Evolutionary conservation across 306 rosid genomes (phyloP), one percentile per base, ranked within the genome.

Genomic region (Cicer cuneatum): DNA sequence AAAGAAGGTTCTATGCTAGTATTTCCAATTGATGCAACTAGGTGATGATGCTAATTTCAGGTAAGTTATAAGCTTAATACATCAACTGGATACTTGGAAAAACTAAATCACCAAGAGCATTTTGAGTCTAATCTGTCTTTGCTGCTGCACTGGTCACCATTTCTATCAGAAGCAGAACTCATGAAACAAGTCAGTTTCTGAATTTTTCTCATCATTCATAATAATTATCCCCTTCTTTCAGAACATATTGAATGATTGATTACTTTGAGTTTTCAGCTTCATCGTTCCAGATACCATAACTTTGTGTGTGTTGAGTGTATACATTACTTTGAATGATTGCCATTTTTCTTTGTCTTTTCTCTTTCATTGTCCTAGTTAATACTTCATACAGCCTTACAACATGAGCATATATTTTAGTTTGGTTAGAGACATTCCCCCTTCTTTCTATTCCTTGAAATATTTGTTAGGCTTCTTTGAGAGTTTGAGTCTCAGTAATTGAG

Each of bases 101-200:
- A 66, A 48, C 79, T 89, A 84, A 83, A 87, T 54, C 90, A 86
- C n/a, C 75, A 15, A 72, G 93, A 85, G 29, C 86, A 84, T 76
- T 89, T 81, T 60, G 37, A 12, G 73, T 67, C 89, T 49, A 93
- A 93, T 85, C 77, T 93, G 75, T 78, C 88, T 64, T 40, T 77
- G 74, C 65, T 93, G 72, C 71, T 93, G 83, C 79, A 69, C 29
- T 93, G 98, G 98, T 89, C 98, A 74, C 98, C 97, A 65, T 93
- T 81, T 83, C 78, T 81, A 24, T 84, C 96, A 9, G 97, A 93
- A 72, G 48, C 86, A 58, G 92, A 88, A 72, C 92, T 93, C 74
- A 68, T 89, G 79, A 60, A 88, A 63, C 97, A 89, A 77, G 98
- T 93, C 72, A 81, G 86, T 57, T 78, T 21, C 62, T 12, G 43